phyloP scores from a whole-genome alignment of 805 yeast species.

The Clavispora phyllophila region DNA sequence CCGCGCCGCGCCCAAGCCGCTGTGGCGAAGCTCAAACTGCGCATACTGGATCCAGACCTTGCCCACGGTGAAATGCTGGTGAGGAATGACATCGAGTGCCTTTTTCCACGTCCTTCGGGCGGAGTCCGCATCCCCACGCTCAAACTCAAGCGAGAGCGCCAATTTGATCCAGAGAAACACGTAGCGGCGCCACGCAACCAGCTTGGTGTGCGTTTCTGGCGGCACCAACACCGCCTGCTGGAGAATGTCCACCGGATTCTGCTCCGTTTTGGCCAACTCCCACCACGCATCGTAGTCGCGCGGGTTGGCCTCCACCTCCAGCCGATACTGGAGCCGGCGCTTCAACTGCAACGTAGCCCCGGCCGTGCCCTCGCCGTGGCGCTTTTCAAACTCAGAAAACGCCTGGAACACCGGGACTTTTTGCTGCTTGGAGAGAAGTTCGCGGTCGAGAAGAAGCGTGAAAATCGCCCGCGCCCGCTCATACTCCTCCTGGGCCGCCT shows the following conservation, averaged over 20 bases:
- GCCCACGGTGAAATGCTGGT: conserved; percentile 56
- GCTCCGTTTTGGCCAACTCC: conserved; percentile 37
- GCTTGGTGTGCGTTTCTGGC: conserved; percentile 32
- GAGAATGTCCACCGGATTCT: conserved; percentile 30
- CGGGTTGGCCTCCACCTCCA: conserved; percentile 41
- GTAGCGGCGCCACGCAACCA: conserved; percentile 59
- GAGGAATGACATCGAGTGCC: conserved; percentile 51
- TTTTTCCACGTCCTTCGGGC: conserved; percentile 50
- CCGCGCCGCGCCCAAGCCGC: conserved; percentile 49
- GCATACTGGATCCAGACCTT: conserved; percentile 71
- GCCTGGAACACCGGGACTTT: conserved; percentile 21
- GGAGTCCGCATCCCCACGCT: conserved; percentile 32
- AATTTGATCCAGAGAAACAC: conserved; percentile 66
- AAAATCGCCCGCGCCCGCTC: conserved; percentile 62
- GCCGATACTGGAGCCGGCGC: conserved; percentile 53
- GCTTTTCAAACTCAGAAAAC: conserved; percentile 59
- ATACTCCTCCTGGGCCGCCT: conserved; percentile 51
- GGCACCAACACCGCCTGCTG: conserved; percentile 38
- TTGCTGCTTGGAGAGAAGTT: conserved; percentile 8
- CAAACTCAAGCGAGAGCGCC: conserved; percentile 57
- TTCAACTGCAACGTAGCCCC: conserved; percentile 49
- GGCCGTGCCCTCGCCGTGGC: conserved; percentile 55
- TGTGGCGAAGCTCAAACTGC: conserved; percentile 68
- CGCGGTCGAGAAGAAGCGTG: conserved; percentile 40
- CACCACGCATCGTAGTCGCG: conserved; percentile 80